Percentiles rank a stretch among this genome's conserved stretches.
These are phyloP conservation scores for Penicillium antarcticum DNA, from an alignment of 495 filamentous ascomycete species.

Conservation along the genomic window DNA sequence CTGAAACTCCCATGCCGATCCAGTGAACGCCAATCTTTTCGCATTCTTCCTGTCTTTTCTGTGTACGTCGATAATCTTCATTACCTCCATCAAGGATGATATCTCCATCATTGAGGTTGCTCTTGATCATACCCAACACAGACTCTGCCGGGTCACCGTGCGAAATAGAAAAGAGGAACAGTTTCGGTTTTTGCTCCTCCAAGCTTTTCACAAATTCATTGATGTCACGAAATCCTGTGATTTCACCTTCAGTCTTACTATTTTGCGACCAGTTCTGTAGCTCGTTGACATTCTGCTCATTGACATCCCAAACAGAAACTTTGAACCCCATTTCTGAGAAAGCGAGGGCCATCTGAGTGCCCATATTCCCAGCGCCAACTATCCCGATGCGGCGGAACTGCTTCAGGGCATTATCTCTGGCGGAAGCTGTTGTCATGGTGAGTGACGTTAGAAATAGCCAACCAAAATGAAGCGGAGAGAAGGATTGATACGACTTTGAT, in stretches of 20 bases:
- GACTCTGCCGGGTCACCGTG: slow-evolving; percentile 62
- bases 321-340: slow-evolving; percentile 58
- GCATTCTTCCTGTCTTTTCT: slow-evolving; percentile 58
- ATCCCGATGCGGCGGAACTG: slow-evolving; percentile 50
- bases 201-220: slow-evolving; percentile 38
- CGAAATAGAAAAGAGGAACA: slow-evolving; percentile 67
- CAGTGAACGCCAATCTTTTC: slow-evolving; percentile 54
- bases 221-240: slow-evolving; percentile 31
- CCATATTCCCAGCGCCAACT: slow-evolving; percentile 63
- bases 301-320: slow-evolving; percentile 60
- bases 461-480: neutral
- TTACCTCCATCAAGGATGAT: slow-evolving; percentile 71
- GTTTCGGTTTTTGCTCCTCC: slow-evolving; percentile 28
- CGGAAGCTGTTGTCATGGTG: slow-evolving; percentile 2
- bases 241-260: slow-evolving; percentile 25
- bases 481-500: neutral
- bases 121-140: slow-evolving; percentile 56
- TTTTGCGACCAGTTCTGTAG: slow-evolving; percentile 19
- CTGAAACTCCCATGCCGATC: slow-evolving; percentile 66
- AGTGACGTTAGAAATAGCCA: neutral
- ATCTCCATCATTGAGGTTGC: slow-evolving; percentile 56
- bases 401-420: slow-evolving; percentile 11
- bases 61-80: slow-evolving; percentile 64
- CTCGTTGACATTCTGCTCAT: slow-evolving; percentile 43
- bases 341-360: slow-evolving; percentile 59